Evolutionary conservation across 2,329 filamentous ascomycete species (phyloP), one percentile per base, ranked within the genome.

Genomic region (Coniochaeta sp.): DNA sequence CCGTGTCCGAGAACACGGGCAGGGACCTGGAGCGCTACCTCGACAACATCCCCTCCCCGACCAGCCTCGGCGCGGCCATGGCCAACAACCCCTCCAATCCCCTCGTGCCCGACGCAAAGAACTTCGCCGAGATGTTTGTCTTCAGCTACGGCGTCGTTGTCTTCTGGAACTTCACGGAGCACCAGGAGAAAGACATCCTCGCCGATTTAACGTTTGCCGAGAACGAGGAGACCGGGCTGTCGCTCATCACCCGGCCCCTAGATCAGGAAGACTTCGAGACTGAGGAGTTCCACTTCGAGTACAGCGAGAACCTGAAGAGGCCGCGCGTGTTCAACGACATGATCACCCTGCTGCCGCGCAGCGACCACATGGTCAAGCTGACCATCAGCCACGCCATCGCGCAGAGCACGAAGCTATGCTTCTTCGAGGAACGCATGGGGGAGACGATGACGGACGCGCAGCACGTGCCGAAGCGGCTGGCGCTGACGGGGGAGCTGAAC

Each of bases 281-380:
- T 0, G 94, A 99, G 65, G 92, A 97, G 65, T 96, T 99, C 62
- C 92, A 99, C 65, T 99, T 99, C 65, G 91, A 97, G 68, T 99
- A 99, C 73, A 95, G 89, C 61, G 80, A 83, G 1, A 80, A 89
- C 53, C 90, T 94, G 30, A 86, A 91, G 56, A 82, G 91, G 49
- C 94, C 94, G 5, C 82, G 94, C 52, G 88, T 99, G 27, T 99
- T 95, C 73, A 97, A 99, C 71, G 94, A 99, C 68, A 99, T 99
- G 94, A 97, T 99, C 61, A 99, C 94, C 0, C 74, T 99, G 42
- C 80, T 95, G 56, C 95, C 90, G 54, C 86, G 89, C 33, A 82
- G 78, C 26, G 94, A 99, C 71, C 94, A 99, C 71, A 97, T 99
- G 92, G 95, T 97, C 66, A 97, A 97, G 71, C 78, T 99, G 14